Evolutionary conservation across 2,329 filamentous ascomycete genomes (phyloP), one percentile per base, ranked within the genome.

Genomic region (Canariomyces notabilis): DNA sequence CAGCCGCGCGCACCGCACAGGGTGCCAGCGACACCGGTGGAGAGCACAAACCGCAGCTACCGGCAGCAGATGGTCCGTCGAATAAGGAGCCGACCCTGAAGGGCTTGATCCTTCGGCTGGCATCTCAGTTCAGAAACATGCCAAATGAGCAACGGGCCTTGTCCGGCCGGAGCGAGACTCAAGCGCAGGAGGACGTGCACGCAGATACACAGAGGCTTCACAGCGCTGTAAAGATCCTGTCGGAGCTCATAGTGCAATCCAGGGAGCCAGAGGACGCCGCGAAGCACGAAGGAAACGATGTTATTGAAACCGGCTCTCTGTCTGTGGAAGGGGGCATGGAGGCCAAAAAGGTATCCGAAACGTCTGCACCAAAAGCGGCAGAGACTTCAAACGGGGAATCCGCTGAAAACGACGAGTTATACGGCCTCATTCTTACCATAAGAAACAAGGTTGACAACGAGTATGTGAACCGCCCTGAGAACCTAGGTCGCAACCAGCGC

Each of bases 381-480:
- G 34, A 44, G 14, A 16, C n/a, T 12, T 6, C 33, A 16, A 14
- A 5, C 33, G 34, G 16, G 15, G 45, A 48, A 34, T 21, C n/a
- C 6, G 19, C 38, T 34, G 49, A 44, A 29, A 44, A 22, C n/a
- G 48, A 44, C 2, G 67, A 74, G 2, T 58, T 90, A 1, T 68
- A 89, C 20, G 86, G 80, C 32, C 79, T 93, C 75, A 81, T 80
- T 12, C 69, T 96, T 45, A 83, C 80, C 0, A 70, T 88, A 40
- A 79, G 79, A 54, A 93, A 87, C 69, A 79, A 77, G 53, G 76
- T 95, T 44, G 84, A 93, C 59, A 82, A 77, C 15, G 44, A 69
- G 11, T 75, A 77, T 44, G 78, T 88, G 1, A 60, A 69, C 0
- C 81, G 89, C 3, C 86, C 89, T 0, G 53, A 66, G 1, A 56